A percentile compares a stretch with the other conserved stretches of the same genome.
Conservation (phyloP, 371 early-diverging fungal genomes). For the Mucor lusitanicus region DNA sequence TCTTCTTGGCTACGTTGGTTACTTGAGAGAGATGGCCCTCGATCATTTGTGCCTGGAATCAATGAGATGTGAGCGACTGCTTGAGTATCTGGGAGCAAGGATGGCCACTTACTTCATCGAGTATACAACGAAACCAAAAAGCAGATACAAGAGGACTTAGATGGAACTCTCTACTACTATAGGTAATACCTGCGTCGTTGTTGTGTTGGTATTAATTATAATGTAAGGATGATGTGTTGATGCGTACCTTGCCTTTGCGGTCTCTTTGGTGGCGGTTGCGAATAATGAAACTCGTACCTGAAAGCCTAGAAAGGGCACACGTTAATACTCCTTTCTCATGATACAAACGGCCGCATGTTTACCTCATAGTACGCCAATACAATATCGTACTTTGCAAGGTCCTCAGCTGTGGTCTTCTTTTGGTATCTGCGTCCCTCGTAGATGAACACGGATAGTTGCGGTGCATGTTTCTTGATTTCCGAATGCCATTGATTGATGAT, state of each 20-base stretch:
- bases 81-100: too few species aligned
- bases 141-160: conserved; percentile 50
- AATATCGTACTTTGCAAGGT: conserved; percentile 51
- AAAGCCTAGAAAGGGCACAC: conserved; percentile 28
- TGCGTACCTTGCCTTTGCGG: conserved; percentile 30
- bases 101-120: conserved; percentile 34
- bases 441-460: conserved; percentile 30
- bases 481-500: conserved; percentile 68
- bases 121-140: conserved; percentile 65
- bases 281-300: conserved; percentile 53
- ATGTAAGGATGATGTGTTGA: background rate
- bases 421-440: conserved; percentile 27
- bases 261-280: conserved; percentile 27
- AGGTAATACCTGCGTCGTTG: background rate
- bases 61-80: background rate
- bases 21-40: conserved; percentile 47
- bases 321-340: too few species aligned
- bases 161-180: conserved; percentile 21
- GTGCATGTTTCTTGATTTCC: conserved; percentile 59
- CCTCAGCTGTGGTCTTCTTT: conserved; percentile 14
- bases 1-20: conserved; percentile 56
- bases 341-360: background rate
- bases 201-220: background rate
- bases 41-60: conserved; percentile 68
- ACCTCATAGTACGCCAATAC: conserved; percentile 63